Conservation (phyloP, 192 early-diverging fungal genomes). For the Spizellomyces punctatus region DNA sequence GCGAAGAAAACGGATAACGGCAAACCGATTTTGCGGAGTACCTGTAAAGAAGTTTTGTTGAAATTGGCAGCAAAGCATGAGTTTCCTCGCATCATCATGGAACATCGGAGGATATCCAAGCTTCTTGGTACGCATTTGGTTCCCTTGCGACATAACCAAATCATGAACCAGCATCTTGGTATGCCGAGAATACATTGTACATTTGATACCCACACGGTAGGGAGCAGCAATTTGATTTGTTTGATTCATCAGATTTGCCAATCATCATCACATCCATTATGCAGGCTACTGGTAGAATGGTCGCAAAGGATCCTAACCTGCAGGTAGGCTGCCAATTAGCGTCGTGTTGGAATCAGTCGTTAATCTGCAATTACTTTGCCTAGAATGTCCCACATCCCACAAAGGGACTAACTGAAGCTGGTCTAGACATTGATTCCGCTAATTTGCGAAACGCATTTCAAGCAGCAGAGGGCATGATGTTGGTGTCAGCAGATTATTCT, state of each 20-base stretch:
- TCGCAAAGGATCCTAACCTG: neutral
- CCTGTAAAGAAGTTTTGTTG: constrained; percentile 28
- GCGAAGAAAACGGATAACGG: neutral
- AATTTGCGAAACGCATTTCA: constrained; percentile 35
- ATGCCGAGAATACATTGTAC: constrained; percentile 39
- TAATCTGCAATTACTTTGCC: no score
- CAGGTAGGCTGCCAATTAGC: no score
- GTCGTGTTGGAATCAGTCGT: no score
- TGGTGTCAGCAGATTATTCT: constrained; percentile 37
- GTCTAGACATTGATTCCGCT: neutral
- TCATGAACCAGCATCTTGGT: constrained; percentile 8
- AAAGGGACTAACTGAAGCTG: neutral
- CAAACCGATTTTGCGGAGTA: constrained; percentile 17
- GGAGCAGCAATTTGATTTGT: constrained; percentile 4
- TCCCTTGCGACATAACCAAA: constrained; percentile 4
- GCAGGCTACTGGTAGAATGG: no score
- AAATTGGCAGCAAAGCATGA: constrained; percentile 20
- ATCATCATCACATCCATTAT: no score
- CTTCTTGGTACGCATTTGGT: constrained; percentile 33
- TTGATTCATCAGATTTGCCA: no score
- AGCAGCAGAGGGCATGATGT: constrained; percentile 30
- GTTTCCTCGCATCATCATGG: constrained; percentile 33
- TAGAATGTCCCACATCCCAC: constrained; percentile 40
- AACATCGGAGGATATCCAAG: constrained; percentile 29
- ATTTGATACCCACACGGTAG: constrained; percentile 28